phyloP scores from a whole-genome alignment of 176 grass and related monocot genomes.

The Musa troglodytarum region DNA sequence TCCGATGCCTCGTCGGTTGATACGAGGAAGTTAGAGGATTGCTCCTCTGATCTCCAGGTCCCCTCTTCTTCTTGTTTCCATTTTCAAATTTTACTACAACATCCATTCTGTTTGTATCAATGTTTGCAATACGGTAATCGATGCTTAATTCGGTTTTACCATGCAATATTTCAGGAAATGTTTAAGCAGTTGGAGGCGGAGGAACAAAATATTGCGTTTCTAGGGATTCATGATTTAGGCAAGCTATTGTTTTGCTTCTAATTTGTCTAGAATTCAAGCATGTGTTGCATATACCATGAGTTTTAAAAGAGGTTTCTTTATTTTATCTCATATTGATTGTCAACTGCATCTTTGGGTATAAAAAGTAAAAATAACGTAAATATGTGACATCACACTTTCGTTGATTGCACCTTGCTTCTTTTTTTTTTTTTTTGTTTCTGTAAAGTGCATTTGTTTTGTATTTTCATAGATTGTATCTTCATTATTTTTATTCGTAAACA shows the following conservation, averaged over 20 bases:
- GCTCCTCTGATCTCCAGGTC: slow-evolving; percentile 37
- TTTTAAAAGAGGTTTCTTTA: not conserved
- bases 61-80: not conserved
- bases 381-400: not conserved
- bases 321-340: not conserved
- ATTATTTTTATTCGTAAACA: not conserved
- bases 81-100: not conserved
- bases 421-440: not conserved
- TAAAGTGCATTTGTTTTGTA: not conserved
- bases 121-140: not conserved
- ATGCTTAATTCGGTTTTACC: not conserved
- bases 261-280: not conserved
- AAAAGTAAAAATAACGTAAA: not conserved
- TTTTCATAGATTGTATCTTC: not conserved
- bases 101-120: not conserved
- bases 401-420: not conserved
- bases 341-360: not conserved
- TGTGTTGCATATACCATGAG: not conserved
- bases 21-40: slow-evolving; percentile 20
- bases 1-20: slow-evolving; percentile 2
- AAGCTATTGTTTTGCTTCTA: slow-evolving; percentile 13
- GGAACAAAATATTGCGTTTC: slow-evolving; percentile 10
- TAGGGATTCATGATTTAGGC: slow-evolving; percentile 30
- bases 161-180: slow-evolving; percentile 20
- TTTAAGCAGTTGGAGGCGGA: slow-evolving; percentile 24